phyloP scores from a whole-genome alignment of 208 protist species.

The Acanthamoeba sp. region DNA sequence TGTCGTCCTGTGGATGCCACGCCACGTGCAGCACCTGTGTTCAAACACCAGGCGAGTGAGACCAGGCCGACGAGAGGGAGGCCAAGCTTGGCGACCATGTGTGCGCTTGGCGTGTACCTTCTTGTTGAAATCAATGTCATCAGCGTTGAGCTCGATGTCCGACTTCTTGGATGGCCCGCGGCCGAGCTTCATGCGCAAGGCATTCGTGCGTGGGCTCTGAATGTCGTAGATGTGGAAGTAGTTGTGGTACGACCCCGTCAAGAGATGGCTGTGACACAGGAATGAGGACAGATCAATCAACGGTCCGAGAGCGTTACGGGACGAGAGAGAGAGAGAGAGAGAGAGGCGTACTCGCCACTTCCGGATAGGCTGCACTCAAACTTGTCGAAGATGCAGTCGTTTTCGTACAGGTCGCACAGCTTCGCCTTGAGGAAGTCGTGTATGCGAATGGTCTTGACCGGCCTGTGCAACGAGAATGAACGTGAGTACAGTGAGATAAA shows the following conservation, averaged over 20 bases:
- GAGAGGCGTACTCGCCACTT: conserved; percentile 76
- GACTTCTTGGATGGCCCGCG: conserved; percentile 77
- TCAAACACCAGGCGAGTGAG: neutral
- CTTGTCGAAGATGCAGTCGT: conserved; percentile 95
- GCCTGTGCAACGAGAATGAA: conserved; percentile 67
- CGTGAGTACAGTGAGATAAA: neutral
- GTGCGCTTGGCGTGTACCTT: conserved; percentile 77
- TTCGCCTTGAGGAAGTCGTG: conserved; percentile 92
- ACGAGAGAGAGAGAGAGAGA: neutral
- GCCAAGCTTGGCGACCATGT: neutral
- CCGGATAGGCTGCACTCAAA: conserved; percentile 92
- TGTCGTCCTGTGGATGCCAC: conserved; percentile 91
- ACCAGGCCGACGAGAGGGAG: neutral
- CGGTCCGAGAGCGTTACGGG: neutral
- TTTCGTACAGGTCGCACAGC: conserved; percentile 94
- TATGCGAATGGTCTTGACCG: conserved; percentile 90
- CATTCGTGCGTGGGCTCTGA: conserved; percentile 81
- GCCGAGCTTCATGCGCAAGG: conserved; percentile 78
- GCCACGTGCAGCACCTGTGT: conserved; percentile 80
- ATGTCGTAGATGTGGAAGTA: conserved; percentile 93
- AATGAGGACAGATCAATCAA: neutral
- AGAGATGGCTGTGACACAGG: conserved; percentile 76
- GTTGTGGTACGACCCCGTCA: conserved; percentile 93
- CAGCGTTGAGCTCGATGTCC: conserved; percentile 79
- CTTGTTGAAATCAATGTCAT: conserved; percentile 89